phyloP scores from a whole-genome alignment of 192 early-diverging fungal genomes.

The Allomyces javanicus region DNA sequence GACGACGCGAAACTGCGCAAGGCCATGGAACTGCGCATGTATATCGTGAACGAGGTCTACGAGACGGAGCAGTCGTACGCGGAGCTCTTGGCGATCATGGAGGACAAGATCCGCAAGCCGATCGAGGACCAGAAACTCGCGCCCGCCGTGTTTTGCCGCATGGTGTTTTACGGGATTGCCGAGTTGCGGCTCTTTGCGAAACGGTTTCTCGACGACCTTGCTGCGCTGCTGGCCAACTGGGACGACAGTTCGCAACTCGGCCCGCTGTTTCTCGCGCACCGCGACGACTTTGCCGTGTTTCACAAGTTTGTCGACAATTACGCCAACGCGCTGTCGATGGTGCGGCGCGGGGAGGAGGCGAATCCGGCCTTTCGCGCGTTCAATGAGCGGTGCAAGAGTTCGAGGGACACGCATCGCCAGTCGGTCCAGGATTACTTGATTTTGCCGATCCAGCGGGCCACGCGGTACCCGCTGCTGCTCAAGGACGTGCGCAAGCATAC shows the following conservation, averaged over 20 bases:
- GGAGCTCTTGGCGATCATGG: neutral
- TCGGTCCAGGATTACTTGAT: slow-evolving; percentile 5
- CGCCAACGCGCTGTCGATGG: slow-evolving; percentile 2
- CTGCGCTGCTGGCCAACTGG: neutral
- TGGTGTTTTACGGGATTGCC: slow-evolving; percentile 2
- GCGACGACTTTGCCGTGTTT: slow-evolving; percentile 1
- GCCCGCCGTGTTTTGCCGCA: neutral
- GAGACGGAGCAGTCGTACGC: neutral
- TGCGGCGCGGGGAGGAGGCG: slow-evolving; percentile 2
- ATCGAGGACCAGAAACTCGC: neutral
- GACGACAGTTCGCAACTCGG: neutral
- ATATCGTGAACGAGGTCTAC: neutral
- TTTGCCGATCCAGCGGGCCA: slow-evolving; percentile 8
- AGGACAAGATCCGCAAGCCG: neutral
- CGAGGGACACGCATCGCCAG: slow-evolving; percentile 6
- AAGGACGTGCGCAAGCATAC: slow-evolving; percentile 27
- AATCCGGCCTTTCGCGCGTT: slow-evolving; percentile 8
- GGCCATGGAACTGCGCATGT: neutral
- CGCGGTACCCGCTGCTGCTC: slow-evolving; percentile 5
- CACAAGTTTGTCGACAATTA: slow-evolving; percentile 8
- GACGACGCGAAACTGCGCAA: neutral
- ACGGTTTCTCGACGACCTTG: neutral
- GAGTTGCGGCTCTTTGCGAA: neutral
- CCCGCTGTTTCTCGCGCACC: slow-evolving; percentile 2
- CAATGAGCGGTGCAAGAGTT: neutral